Percentiles rank a stretch among this genome's conserved stretches.
Conservation (phyloP, 2,329 filamentous ascomycete genomes). For the Nannizziopsis barbatae region DNA sequence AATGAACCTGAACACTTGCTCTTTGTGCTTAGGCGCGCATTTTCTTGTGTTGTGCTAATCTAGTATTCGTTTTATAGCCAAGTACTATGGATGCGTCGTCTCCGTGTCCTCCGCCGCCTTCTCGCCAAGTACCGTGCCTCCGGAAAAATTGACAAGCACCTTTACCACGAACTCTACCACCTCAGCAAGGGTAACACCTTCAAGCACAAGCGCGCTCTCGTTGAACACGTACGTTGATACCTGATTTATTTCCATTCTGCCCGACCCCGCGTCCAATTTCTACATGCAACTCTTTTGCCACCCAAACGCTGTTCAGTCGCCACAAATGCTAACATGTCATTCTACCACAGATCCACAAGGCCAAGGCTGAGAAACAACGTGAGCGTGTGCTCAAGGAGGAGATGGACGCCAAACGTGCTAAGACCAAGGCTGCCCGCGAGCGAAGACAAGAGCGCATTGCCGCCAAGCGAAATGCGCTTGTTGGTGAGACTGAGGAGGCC, state of each 20-base stretch:
- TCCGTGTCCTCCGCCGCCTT: constrained; percentile 96
- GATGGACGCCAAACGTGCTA: constrained; percentile 99
- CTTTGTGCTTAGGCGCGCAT: constrained; percentile 21
- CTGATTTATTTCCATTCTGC: background rate
- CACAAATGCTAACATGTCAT: constrained; percentile 4
- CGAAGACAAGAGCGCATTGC: constrained; percentile 85
- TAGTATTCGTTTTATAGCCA: constrained; percentile 50
- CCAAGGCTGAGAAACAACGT: constrained; percentile 98
- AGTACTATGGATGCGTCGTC: constrained; percentile 99
- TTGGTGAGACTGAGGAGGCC: constrained; percentile 48
- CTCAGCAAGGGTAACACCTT: constrained; percentile 99
- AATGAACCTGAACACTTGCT: background rate
- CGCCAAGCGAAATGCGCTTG: constrained; percentile 80
- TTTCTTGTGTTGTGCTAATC: constrained; percentile 17
- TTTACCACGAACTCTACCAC: constrained; percentile 99
- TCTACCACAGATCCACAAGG: constrained; percentile 79
- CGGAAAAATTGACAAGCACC: constrained; percentile 99
- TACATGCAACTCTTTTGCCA: background rate
- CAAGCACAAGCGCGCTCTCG: constrained; percentile 99
- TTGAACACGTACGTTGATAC: constrained; percentile 99
- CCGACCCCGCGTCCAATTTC: background rate
- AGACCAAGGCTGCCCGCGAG: constrained; percentile 99
- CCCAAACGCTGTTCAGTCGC: constrained; percentile 2
- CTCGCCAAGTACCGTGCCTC: constrained; percentile 99
- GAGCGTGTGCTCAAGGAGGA: constrained; percentile 95